These are phyloP conservation scores for Haplosporangium gracile DNA, from an alignment of 192 early-diverging fungal genomes.

Conservation along the genomic window DNA sequence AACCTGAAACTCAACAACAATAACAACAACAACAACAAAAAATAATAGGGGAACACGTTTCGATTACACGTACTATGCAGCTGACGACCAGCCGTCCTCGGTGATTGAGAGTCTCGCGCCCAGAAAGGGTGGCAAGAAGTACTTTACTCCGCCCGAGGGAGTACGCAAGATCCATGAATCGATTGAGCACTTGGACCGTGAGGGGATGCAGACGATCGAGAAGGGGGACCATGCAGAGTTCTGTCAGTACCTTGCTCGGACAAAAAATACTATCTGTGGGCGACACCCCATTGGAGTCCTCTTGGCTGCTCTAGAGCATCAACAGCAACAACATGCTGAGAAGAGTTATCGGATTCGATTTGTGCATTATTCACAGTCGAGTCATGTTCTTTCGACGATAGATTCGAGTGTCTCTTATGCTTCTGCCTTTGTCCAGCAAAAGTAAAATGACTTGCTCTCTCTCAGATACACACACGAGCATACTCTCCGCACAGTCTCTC, in stretches of 20 bases:
- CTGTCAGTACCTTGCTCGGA: conserved; percentile 76
- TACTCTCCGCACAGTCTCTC: too few species aligned
- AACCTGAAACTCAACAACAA: not conserved
- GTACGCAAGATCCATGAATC: conserved; percentile 73
- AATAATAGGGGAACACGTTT: conserved; percentile 83
- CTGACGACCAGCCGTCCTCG: conserved; percentile 20
- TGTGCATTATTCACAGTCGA: conserved; percentile 90
- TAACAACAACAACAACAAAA: not conserved
- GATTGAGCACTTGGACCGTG: conserved; percentile 83
- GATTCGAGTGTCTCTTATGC: conserved; percentile 54
- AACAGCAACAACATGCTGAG: not conserved
- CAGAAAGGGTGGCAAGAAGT: conserved; percentile 11
- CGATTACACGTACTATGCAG: conserved; percentile 77
- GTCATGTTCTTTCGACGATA: conserved; percentile 43
- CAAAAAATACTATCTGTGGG: conserved; percentile 96
- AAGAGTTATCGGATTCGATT: conserved; percentile 68
- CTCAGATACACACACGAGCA: not conserved
- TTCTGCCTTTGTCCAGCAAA: conserved; percentile 42
- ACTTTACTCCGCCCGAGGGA: not conserved
- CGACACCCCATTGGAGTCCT: conserved; percentile 90
- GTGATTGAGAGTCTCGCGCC: conserved; percentile 19
- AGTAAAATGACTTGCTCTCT: not conserved
- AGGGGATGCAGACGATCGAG: conserved; percentile 87
- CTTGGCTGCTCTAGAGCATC: conserved; percentile 71
- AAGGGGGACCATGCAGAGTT: conserved; percentile 71